These are phyloP conservation scores for Thalassiosira sp. DNA, from an alignment of 352 stramenopile genomes.

Conservation along the genomic window DNA sequence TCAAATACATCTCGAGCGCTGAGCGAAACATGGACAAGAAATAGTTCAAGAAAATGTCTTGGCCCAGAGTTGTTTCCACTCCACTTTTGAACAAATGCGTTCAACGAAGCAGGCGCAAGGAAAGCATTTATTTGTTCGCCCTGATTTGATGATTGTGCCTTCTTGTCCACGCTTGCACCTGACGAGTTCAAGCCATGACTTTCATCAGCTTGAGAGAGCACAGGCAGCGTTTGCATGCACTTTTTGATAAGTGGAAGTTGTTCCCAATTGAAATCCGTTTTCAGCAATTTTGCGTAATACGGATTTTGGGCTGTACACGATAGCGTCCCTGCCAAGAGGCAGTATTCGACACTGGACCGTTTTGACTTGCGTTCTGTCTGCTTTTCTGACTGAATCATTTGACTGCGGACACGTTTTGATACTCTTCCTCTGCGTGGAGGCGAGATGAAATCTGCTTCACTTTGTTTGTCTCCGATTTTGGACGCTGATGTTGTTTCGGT, in stretches of 20 bases:
- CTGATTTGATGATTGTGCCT: background rate
- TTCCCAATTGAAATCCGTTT: constrained; percentile 39
- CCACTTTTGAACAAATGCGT: constrained; percentile 56
- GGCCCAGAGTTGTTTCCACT: constrained; percentile 67
- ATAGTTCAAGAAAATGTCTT: constrained; percentile 61
- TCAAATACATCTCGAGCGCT: constrained; percentile 67
- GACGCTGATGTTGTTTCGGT: constrained; percentile 5
- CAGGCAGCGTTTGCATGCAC: constrained; percentile 13
- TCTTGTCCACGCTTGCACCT: background rate
- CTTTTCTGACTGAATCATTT: constrained; percentile 76
- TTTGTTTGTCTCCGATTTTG: constrained; percentile 7
- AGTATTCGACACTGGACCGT: constrained; percentile 74
- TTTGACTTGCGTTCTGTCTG: constrained; percentile 66
- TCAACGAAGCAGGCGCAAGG: constrained; percentile 44
- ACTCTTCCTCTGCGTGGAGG: constrained; percentile 42
- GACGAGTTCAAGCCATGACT: constrained; percentile 5
- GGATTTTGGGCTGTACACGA: constrained; percentile 59
- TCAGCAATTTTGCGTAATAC: constrained; percentile 37
- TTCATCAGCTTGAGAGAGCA: background rate
- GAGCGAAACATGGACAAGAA: constrained; percentile 66
- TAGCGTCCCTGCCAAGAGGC: constrained; percentile 65
- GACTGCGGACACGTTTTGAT: constrained; percentile 73
- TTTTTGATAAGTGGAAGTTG: constrained; percentile 27
- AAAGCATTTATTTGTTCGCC: constrained; percentile 22
- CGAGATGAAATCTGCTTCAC: background rate